phyloP scores from a whole-genome alignment of 495 filamentous ascomycete species.

The Bryoglossum gracile region DNA sequence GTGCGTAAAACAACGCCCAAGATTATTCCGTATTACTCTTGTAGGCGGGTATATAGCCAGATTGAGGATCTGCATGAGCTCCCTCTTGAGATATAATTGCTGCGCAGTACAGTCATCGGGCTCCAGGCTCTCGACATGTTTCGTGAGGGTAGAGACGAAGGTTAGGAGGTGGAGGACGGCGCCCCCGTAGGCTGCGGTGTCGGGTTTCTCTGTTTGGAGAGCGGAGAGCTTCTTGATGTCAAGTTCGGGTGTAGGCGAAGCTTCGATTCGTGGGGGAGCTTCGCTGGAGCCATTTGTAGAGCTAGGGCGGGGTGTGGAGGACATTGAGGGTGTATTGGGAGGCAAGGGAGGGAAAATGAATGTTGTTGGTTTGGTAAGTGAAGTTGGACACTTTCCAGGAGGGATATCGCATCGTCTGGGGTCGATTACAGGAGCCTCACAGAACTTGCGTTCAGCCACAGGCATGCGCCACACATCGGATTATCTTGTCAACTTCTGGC shows the following conservation, averaged over 20 bases:
- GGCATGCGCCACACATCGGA: too few species aligned
- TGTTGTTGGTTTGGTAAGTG: background rate
- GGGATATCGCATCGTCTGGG: too few species aligned
- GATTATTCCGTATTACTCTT: constrained; percentile 81
- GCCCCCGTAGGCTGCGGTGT: too few species aligned
- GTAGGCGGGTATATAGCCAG: constrained; percentile 79
- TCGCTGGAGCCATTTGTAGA: constrained; percentile 29
- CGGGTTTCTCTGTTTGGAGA: constrained; percentile 90
- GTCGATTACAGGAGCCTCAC: too few species aligned
- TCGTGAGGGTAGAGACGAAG: constrained; percentile 76
- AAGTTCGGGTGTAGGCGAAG: constrained; percentile 45
- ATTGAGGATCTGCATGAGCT: constrained; percentile 84
- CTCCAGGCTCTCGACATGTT: constrained; percentile 67
- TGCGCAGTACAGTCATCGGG: constrained; percentile 74
- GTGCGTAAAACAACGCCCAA: constrained; percentile 75
- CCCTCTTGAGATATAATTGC: constrained; percentile 82
- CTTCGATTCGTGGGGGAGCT: constrained; percentile 19
- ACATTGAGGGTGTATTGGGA: constrained; percentile 12
- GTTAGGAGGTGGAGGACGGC: constrained; percentile 86
- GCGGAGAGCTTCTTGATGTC: constrained; percentile 82
- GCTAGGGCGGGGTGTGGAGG: constrained; percentile 20
- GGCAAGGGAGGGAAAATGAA: constrained; percentile 4
- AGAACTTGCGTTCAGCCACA: too few species aligned
- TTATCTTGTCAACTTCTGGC: too few species aligned
- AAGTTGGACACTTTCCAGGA: too few species aligned